A percentile compares a stretch with the other conserved stretches of the same genome.
phyloP scores from a whole-genome alignment of 805 yeast species.

The Lachancea mirantina region DNA sequence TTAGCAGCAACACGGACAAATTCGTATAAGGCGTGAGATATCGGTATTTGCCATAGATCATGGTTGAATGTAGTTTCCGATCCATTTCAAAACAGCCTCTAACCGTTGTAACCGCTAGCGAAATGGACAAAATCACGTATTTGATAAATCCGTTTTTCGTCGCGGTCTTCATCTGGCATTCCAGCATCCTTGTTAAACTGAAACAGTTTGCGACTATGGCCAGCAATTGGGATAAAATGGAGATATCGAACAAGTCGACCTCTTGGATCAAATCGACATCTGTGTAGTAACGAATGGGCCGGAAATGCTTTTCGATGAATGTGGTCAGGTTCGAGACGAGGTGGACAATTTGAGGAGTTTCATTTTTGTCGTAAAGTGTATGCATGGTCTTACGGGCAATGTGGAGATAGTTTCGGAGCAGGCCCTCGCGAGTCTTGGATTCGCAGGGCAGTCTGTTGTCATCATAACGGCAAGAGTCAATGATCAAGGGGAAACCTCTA shows the following conservation, averaged over 20 bases:
- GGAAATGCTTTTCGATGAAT: slow-evolving; percentile 14
- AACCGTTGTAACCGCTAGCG: slow-evolving; percentile 12
- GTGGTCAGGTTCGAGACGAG: slow-evolving; percentile 10
- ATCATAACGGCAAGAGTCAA: slow-evolving; percentile 7
- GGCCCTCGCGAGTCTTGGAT: slow-evolving; percentile 3
- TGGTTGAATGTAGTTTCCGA: slow-evolving; percentile 14
- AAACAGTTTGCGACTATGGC: slow-evolving; percentile 20
- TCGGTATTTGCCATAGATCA: slow-evolving; percentile 4
- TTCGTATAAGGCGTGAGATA: slow-evolving; percentile 20
- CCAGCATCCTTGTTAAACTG: slow-evolving; percentile 14
- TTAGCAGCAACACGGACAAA: slow-evolving; percentile 14
- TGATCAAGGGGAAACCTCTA: slow-evolving; percentile 20
- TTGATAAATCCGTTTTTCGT: slow-evolving; percentile 18
- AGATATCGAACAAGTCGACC: slow-evolving; percentile 20
- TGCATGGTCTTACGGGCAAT: slow-evolving; percentile 6
- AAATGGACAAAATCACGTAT: slow-evolving; percentile 14
- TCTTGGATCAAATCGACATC: slow-evolving; percentile 8
- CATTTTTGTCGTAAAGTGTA: background rate
- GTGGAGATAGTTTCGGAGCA: slow-evolving; percentile 4
- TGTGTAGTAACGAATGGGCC: slow-evolving; percentile 16
- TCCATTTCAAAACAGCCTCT: slow-evolving; percentile 14
- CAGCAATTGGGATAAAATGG: slow-evolving; percentile 17
- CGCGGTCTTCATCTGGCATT: slow-evolving; percentile 5
- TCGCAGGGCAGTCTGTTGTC: slow-evolving; percentile 2
- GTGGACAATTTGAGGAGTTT: slow-evolving; percentile 1